Evolutionary conservation across 129 eudicot genomes (phyloP).

Genomic region (Chrysanthemum makinoi): DNA sequence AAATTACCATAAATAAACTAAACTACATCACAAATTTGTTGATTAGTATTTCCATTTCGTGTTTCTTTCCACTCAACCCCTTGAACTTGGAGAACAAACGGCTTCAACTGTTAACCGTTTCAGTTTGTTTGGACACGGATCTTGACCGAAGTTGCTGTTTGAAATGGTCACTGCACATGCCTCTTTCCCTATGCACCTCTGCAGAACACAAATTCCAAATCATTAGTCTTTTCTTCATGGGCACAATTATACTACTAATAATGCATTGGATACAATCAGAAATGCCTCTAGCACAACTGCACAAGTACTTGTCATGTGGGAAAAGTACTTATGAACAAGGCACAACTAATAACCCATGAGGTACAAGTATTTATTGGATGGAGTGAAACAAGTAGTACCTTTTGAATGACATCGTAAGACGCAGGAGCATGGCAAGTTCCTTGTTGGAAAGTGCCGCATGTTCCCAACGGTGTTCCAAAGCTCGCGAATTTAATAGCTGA

Average conservation of each 20-base stretch:
- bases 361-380: background rate
- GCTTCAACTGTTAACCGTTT: conserved; percentile 61
- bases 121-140: conserved; percentile 60
- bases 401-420: conserved; percentile 35
- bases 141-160: conserved; percentile 46
- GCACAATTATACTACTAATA: background rate
- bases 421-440: conserved; percentile 55
- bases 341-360: background rate
- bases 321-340: background rate
- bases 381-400: conserved; percentile 11
- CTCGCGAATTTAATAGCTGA: conserved; percentile 54
- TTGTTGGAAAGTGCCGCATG: conserved; percentile 51
- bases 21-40: conserved; percentile 33
- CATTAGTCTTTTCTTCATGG: background rate
- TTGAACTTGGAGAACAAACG: conserved; percentile 35
- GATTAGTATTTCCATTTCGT: conserved; percentile 28
- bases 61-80: conserved; percentile 31
- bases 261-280: background rate
- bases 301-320: conserved; percentile 2
- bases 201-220: conserved; percentile 13
- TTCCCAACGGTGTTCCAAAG: conserved; percentile 56
- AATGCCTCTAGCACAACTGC: too few species aligned
- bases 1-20: conserved; percentile 27
- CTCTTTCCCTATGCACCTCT: conserved; percentile 61
- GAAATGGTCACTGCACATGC: conserved; percentile 52